Evolutionary conservation across 768 basidiomycete species (phyloP).

Genomic region (Kwoniella shandongensis): DNA sequence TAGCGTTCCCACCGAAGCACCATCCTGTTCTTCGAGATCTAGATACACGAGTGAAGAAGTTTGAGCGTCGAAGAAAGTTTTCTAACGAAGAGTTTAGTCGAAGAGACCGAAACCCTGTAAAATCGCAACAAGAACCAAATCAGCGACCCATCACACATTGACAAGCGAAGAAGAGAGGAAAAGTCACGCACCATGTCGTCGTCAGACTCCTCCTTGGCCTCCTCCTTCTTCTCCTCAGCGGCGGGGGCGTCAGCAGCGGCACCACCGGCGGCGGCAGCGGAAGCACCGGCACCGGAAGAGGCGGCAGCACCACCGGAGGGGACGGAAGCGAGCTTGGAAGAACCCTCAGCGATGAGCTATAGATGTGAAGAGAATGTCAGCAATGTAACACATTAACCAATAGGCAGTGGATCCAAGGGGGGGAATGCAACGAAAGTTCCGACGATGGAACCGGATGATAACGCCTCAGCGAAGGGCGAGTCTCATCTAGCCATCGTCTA

Average conservation of each 20-base stretch:
- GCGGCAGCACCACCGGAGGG: constrained; percentile 71
- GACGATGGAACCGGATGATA: neutral
- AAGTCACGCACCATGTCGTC: constrained; percentile 78
- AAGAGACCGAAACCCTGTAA: constrained; percentile 87
- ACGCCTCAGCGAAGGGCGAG: neutral
- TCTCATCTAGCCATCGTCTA: neutral
- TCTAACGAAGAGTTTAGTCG: constrained; percentile 61
- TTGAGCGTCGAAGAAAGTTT: too few relatives aligned
- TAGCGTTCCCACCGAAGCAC: too few relatives aligned
- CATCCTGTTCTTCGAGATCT: too few relatives aligned
- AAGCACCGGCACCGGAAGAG: constrained; percentile 61
- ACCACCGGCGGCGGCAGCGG: constrained; percentile 60
- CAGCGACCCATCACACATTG: neutral
- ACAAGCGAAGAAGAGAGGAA: neutral
- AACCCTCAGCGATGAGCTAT: constrained; percentile 88
- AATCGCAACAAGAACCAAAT: neutral
- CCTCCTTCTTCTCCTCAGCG: constrained; percentile 71
- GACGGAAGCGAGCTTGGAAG: constrained; percentile 91
- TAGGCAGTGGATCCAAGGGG: neutral
- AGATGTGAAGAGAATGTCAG: neutral
- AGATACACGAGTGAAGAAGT: too few relatives aligned
- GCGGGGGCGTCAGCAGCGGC: constrained; percentile 63
- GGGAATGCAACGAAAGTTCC: neutral
- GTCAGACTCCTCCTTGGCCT: constrained; percentile 88
- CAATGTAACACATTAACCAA: neutral